These are phyloP conservation scores for Linnemannia hyalina DNA, from an alignment of 192 early-diverging fungal genomes.

Conservation along the genomic window DNA sequence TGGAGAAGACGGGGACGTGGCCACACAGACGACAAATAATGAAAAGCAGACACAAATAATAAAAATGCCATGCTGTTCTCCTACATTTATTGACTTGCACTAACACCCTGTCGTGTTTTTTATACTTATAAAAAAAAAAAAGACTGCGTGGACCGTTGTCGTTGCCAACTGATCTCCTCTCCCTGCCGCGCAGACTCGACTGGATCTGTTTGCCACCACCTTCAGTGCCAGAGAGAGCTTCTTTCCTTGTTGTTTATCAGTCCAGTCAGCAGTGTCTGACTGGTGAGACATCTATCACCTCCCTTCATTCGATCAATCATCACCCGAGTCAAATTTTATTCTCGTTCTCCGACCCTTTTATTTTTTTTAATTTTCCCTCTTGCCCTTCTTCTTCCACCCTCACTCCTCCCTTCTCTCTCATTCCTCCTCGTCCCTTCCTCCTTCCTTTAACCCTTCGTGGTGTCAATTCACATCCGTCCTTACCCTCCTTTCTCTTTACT, in stretches of 20 bases:
- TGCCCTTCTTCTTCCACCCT: not conserved
- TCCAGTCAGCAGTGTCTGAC: not conserved
- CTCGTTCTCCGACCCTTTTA: not conserved
- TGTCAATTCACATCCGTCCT: conserved; percentile 5
- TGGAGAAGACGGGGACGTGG: not conserved
- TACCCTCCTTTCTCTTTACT: not conserved
- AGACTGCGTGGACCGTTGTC: too few relatives aligned
- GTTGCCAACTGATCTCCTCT: too few relatives aligned
- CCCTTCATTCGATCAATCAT: not conserved
- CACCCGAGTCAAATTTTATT: not conserved
- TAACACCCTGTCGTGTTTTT: too few relatives aligned
- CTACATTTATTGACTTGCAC: too few relatives aligned
- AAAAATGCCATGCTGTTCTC: not conserved
- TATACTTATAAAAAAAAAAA: too few relatives aligned
- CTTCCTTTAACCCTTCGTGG: not conserved
- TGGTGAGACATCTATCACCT: not conserved
- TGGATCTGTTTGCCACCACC: not conserved
- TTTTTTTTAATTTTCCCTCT: not conserved
- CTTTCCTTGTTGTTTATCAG: not conserved
- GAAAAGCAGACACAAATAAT: not conserved
- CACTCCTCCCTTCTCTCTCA: not conserved
- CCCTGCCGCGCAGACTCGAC: too few relatives aligned
- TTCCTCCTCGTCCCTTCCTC: not conserved
- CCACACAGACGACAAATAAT: not conserved
- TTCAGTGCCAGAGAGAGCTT: not conserved